Base-by-base conservation (phyloP, 2,329 filamentous ascomycete genomes). In the Beauveria scarabaeidicola region DNA sequence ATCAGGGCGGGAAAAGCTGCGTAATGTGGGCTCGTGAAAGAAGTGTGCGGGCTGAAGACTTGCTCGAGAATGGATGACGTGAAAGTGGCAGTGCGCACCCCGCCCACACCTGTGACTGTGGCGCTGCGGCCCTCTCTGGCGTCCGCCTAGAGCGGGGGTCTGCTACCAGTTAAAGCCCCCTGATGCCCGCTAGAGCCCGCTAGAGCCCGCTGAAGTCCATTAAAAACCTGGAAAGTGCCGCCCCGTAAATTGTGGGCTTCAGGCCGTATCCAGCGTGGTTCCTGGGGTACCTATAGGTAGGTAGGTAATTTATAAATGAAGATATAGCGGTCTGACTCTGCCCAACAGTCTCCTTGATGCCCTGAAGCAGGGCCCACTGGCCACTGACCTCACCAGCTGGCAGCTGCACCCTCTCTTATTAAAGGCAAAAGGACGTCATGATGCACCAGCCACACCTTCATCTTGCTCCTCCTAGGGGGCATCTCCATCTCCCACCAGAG, bases 201-300 rank as follows among this genome's bases (percentile, higher is more conserved):
- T 47, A 43, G 43, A 48, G 19, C 19, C 53, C 53, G 43, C 53
- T 38, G 23, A 2, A 54, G 38, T 11, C 52, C 51, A 27, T 38
- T 19, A 15, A 38, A 57, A 58, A 51, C 46, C 55, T 51, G 55
- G 55, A 44, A 58, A 58, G 55, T 58, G 55, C 55, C 55, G 55
- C 55, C 36, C 46, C 55, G 46, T 23, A 32, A 58, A 58, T 29
- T 51, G 44, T 56, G 53, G 53, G 27, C 9, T 41, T 23, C 32
- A 36, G 29, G 43, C 43, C 21, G 40, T 23, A 11, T 2, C 25
- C 21, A 46, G 15, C 5, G 40, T 32, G 38, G 40, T 25, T 56
- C 38, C 23, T 43, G 51, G 21, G 5, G 11, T 19, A n/a, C n/a
- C n/a, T n/a, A n/a, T n/a, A n/a, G n/a, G n/a, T n/a, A n/a, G n/a